phyloP scores from a whole-genome alignment of 2,329 filamentous ascomycete species.

The Pochonia chlamydosporia region DNA sequence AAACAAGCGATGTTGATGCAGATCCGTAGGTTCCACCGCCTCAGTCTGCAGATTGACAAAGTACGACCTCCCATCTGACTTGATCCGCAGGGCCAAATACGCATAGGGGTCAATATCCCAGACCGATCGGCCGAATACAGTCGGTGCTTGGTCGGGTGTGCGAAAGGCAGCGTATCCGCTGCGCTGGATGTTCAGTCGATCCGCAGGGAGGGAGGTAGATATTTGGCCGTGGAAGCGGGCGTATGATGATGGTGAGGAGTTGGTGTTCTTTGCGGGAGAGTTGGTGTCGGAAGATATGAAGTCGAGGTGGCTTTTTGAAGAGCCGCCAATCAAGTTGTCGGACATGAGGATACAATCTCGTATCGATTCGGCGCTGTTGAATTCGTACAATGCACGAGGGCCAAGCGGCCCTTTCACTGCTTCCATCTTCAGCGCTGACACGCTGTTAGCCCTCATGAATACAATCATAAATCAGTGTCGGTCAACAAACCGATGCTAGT shows the following conservation, averaged over 20 bases:
- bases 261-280: neutral
- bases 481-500: constrained; percentile 44
- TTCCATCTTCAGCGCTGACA: constrained; percentile 61
- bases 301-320: constrained; percentile 68
- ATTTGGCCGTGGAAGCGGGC: constrained; percentile 83
- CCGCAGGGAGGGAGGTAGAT: constrained; percentile 73
- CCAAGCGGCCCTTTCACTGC: constrained; percentile 59
- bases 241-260: constrained; percentile 38
- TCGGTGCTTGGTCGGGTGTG: constrained; percentile 69
- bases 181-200: constrained; percentile 68
- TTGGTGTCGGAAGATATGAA: constrained; percentile 34
- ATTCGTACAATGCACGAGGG: constrained; percentile 60
- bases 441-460: neutral
- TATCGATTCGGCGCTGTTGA: constrained; percentile 44
- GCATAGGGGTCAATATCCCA: constrained; percentile 89
- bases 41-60: constrained; percentile 96
- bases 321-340: constrained; percentile 81
- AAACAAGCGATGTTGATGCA: constrained; percentile 90
- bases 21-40: constrained; percentile 85
- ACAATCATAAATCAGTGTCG: neutral
- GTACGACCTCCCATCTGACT: constrained; percentile 86
- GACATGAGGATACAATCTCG: constrained; percentile 70
- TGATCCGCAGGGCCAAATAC: constrained; percentile 82
- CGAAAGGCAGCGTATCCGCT: constrained; percentile 88
- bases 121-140: constrained; percentile 76